These are phyloP conservation scores for Emmonsiellopsis sp. DNA, from an alignment of 2,329 filamentous ascomycete genomes.

Conservation along the genomic window DNA sequence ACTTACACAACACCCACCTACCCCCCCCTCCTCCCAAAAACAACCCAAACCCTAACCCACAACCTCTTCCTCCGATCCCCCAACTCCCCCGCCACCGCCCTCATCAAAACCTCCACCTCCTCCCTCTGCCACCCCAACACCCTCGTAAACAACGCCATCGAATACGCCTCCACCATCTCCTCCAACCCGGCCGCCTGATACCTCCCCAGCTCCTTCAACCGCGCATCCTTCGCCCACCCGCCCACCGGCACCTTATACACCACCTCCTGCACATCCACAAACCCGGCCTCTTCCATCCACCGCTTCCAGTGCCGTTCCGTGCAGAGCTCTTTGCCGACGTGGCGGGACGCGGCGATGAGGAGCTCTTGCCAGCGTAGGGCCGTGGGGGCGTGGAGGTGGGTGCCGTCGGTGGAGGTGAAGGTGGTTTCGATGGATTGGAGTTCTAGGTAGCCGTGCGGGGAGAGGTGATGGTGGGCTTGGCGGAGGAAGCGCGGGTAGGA, in stretches of 20 bases:
- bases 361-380: slow-evolving; percentile 21
- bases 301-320: slow-evolving; percentile 20
- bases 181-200: slow-evolving; percentile 5
- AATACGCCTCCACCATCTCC: slow-evolving; percentile 10
- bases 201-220: slow-evolving; percentile 3
- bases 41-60: slow-evolving; percentile 8
- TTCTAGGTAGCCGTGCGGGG: slow-evolving; percentile 29
- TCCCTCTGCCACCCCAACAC: slow-evolving; percentile 7
- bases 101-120: slow-evolving; percentile 6
- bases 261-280: slow-evolving; percentile 20
- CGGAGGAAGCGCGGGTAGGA: slow-evolving; percentile 23
- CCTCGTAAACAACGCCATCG: slow-evolving; percentile 7
- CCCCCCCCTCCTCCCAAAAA: slow-evolving; percentile 5
- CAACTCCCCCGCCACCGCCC: slow-evolving; percentile 4
- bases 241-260: slow-evolving; percentile 1
- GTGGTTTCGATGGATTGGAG: slow-evolving; percentile 24
- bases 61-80: slow-evolving; percentile 3
- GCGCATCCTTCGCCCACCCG: background rate
- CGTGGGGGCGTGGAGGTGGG: slow-evolving; percentile 16
- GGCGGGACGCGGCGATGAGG: slow-evolving; percentile 20
- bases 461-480: slow-evolving; percentile 23
- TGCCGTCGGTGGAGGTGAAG: slow-evolving; percentile 24
- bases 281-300: slow-evolving; percentile 23
- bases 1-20: background rate
- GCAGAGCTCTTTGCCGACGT: slow-evolving; percentile 27